These are phyloP conservation scores for Leccinum variabile DNA, from an alignment of 1,284 basidiomycete species.

Conservation along the genomic window DNA sequence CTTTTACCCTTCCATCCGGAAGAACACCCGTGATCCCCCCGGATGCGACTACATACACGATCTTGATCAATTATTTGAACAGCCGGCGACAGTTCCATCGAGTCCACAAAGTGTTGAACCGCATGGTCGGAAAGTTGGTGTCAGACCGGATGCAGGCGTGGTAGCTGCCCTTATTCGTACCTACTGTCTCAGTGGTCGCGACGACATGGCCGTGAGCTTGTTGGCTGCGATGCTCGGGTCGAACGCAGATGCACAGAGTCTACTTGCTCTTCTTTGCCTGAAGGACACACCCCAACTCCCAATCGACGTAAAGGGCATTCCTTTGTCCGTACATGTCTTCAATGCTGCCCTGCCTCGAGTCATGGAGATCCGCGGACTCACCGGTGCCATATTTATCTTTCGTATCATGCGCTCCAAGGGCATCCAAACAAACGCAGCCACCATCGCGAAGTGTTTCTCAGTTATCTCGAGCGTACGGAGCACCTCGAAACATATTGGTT, in stretches of 20 bases:
- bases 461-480: slow-evolving; percentile 46
- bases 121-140: slow-evolving; percentile 43
- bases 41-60: slow-evolving; percentile 61
- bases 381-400: slow-evolving; percentile 45
- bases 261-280: slow-evolving; percentile 29
- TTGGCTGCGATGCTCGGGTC: slow-evolving; percentile 46
- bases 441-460: slow-evolving; percentile 51
- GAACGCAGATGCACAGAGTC: slow-evolving; percentile 20
- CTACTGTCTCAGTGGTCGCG: slow-evolving; percentile 49
- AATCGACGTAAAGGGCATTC: slow-evolving; percentile 38
- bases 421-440: slow-evolving; percentile 51
- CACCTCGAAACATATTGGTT: slow-evolving; percentile 45
- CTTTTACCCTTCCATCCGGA: slow-evolving; percentile 7
- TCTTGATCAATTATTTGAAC: slow-evolving; percentile 61
- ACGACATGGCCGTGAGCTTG: slow-evolving; percentile 49
- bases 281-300: slow-evolving; percentile 24
- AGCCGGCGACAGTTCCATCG: slow-evolving; percentile 44
- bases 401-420: slow-evolving; percentile 52
- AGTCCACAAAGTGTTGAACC: slow-evolving; percentile 47
- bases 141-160: slow-evolving; percentile 47
- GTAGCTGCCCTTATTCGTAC: slow-evolving; percentile 56
- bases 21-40: slow-evolving; percentile 36
- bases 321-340: slow-evolving; percentile 51
- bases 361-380: slow-evolving; percentile 48
- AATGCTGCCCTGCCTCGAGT: slow-evolving; percentile 57